These are phyloP conservation scores for Aureobasidium sp. DNA, from an alignment of 2,329 filamentous ascomycete species.

Conservation along the genomic window DNA sequence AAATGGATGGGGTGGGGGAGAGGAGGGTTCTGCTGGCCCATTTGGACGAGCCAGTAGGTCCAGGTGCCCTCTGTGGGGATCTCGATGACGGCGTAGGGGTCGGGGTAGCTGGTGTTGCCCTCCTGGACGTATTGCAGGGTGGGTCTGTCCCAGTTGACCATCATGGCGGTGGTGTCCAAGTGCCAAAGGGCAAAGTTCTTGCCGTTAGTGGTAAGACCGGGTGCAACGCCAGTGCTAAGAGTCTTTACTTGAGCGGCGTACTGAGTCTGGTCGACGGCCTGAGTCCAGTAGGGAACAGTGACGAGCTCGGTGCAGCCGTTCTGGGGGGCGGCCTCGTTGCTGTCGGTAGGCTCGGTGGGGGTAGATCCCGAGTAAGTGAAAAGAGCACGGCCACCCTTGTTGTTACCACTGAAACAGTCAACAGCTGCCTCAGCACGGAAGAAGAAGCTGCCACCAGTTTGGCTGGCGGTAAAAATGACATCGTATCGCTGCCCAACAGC, in stretches of 20 bases:
- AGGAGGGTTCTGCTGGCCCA: conserved; percentile 18
- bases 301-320: conserved; percentile 27
- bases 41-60: conserved; percentile 45
- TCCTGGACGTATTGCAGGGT: conserved; percentile 39
- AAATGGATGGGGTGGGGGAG: conserved; percentile 4
- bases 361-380: conserved; percentile 29
- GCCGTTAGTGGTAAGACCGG: conserved; percentile 29
- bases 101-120: conserved; percentile 35
- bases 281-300: conserved; percentile 28
- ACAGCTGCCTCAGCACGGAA: conserved; percentile 36
- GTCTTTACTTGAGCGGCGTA: conserved; percentile 28
- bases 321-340: conserved; percentile 21
- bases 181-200: conserved; percentile 34
- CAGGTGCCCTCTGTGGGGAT: conserved; percentile 32
- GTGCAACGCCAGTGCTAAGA: conserved; percentile 20
- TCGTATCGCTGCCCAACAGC: conserved; percentile 42
- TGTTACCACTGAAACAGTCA: conserved; percentile 31
- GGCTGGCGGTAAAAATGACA: conserved; percentile 40
- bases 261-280: conserved; percentile 30
- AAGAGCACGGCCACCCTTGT: conserved; percentile 29
- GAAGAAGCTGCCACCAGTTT: conserved; percentile 40
- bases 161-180: conserved; percentile 31
- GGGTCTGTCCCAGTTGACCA: conserved; percentile 38
- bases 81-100: conserved; percentile 35
- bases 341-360: conserved; percentile 19